A percentile compares a stretch with the other conserved stretches of the same genome.
phyloP scores from a whole-genome alignment of 768 basidiomycete species.

The Jaapia argillacea region DNA sequence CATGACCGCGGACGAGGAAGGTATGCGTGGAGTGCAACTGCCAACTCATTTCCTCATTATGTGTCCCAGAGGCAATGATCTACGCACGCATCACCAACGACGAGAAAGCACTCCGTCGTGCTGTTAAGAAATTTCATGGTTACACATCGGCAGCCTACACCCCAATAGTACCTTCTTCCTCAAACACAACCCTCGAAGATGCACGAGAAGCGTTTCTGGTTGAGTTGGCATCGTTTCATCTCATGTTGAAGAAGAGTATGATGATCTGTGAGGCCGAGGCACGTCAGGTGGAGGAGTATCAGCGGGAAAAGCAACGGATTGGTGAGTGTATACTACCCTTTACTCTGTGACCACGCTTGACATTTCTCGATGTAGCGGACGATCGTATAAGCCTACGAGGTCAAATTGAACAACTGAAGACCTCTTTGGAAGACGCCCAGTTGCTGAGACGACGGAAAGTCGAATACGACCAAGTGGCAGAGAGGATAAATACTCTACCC shows the following conservation, averaged over 20 bases:
- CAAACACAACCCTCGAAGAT: slow-evolving; percentile 40
- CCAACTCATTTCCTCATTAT: background rate
- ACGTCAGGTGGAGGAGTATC: slow-evolving; percentile 78
- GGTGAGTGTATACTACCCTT: slow-evolving; percentile 36
- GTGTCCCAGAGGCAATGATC: slow-evolving; percentile 58
- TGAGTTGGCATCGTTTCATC: slow-evolving; percentile 68
- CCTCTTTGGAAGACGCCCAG: slow-evolving; percentile 69
- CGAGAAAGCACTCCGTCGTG: slow-evolving; percentile 65
- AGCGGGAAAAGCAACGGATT: slow-evolving; percentile 59
- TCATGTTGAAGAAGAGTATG: slow-evolving; percentile 64
- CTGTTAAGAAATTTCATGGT: slow-evolving; percentile 74
- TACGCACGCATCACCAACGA: slow-evolving; percentile 76
- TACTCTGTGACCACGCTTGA: slow-evolving; percentile 3
- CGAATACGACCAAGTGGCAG: slow-evolving; percentile 78
- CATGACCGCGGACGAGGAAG: slow-evolving; percentile 16
- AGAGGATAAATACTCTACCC: slow-evolving; percentile 73
- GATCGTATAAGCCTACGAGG: slow-evolving; percentile 57
- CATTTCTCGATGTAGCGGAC: slow-evolving; percentile 33
- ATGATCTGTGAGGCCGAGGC: slow-evolving; percentile 84
- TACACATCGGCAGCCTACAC: slow-evolving; percentile 52
- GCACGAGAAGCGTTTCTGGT: slow-evolving; percentile 72
- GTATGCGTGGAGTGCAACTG: slow-evolving; percentile 3
- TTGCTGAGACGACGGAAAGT: slow-evolving; percentile 68
- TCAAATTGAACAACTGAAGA: slow-evolving; percentile 75
- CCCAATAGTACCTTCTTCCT: slow-evolving; percentile 26